These are phyloP conservation scores for Neofusicoccum sp. DNA, from an alignment of 2,329 filamentous ascomycete species.

Conservation along the genomic window DNA sequence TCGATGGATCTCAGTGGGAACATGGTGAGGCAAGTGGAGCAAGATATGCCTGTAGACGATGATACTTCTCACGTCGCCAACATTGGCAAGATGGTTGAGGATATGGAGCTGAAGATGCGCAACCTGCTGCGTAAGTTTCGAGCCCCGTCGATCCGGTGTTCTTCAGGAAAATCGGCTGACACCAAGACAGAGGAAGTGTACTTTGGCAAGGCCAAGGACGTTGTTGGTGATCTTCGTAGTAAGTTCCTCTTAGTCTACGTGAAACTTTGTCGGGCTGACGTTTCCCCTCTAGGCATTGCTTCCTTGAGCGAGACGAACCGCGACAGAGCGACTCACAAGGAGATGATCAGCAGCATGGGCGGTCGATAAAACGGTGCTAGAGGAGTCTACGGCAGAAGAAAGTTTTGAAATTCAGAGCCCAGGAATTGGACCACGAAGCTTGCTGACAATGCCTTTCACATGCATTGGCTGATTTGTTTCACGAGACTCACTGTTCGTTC, in stretches of 20 bases:
- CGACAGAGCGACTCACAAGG: constrained; percentile 82
- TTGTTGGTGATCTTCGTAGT: constrained; percentile 93
- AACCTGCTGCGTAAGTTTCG: constrained; percentile 66
- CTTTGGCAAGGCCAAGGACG: constrained; percentile 98
- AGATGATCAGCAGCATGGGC: constrained; percentile 71
- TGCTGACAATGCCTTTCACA: not conserved
- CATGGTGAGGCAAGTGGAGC: constrained; percentile 96
- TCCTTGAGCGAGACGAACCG: constrained; percentile 81
- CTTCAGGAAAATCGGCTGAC: constrained; percentile 28
- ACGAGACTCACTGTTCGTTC: not conserved
- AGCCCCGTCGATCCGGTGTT: too few relatives aligned
- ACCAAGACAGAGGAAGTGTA: constrained; percentile 76
- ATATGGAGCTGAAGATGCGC: constrained; percentile 99
- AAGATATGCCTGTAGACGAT: constrained; percentile 84
- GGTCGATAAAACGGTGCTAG: constrained; percentile 14
- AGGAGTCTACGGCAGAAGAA: not conserved
- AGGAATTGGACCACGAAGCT: not conserved
- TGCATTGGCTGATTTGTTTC: not conserved
- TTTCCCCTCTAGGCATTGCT: constrained; percentile 58
- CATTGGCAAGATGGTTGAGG: constrained; percentile 89
- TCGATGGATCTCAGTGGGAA: constrained; percentile 93
- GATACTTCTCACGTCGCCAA: constrained; percentile 95
- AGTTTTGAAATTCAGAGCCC: not conserved
- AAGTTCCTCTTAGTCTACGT: constrained; percentile 32
- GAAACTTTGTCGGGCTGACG: not conserved